Base-by-base conservation (phyloP, 2,329 filamentous ascomycete genomes). In the Fusarium sp. region DNA sequence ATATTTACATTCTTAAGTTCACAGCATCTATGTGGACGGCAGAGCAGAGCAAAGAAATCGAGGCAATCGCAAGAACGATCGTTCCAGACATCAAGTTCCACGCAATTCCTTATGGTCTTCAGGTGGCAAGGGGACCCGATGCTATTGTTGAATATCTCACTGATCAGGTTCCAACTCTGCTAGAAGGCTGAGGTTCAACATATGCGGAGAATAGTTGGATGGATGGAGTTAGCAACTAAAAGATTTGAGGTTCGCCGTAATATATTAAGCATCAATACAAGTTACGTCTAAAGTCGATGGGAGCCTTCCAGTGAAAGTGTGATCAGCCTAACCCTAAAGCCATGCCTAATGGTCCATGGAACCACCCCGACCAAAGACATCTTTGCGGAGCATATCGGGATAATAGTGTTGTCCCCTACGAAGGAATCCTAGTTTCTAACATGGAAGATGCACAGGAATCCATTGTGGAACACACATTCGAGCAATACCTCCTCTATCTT, bases 361-460 rank as follows among this genome's bases (percentile, higher is more conserved):
- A 94, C 75, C 89, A 89, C 68, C 91, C 93, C 72, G 92, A 95
- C 75, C 91, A 94, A 79, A 84, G 92, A 7, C 92, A 94, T 72
- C 76, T 93, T 7, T 92, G 91, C 75, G 92, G 92, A 35, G 92
- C 92, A 0, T 93, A 91, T 75, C 86, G 90, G 14, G 92, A 95
- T 73, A 96, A 95, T 76, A 85, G 92, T 13, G 78, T 92, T 14
- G 89, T 95, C 0, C 92, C 92, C 0, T 92, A 89, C 74, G 89
- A 94, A 77, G 92, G 92, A 0, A 77, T 92, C 7, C 73, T 82
- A 0, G 88, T 89, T 0, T 80, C 82, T 0, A 76, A 81, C 0
- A 79, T 92, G 52, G 75, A 76, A 0, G 2, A 75, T 0, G 75
- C 76, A 2, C 87, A 26, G 26, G 8, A 26, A 10, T 26, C 26